These are phyloP conservation scores for Rutstroemia sp. DNA, from an alignment of 2,329 filamentous ascomycete genomes.

Conservation along the genomic window DNA sequence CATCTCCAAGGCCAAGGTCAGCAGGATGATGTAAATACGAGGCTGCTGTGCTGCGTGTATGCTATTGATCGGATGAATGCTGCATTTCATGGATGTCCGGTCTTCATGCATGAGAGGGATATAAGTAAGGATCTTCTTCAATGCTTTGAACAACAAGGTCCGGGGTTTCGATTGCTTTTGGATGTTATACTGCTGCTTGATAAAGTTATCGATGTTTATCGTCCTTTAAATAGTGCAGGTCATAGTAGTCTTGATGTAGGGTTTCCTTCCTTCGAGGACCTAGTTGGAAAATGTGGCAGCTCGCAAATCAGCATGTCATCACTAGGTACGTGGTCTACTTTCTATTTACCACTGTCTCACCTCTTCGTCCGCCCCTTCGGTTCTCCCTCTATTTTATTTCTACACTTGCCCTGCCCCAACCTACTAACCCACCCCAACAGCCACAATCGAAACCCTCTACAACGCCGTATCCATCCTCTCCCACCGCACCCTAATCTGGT, in stretches of 20 bases:
- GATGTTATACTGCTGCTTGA: conserved; percentile 48
- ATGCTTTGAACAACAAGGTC: conserved; percentile 43
- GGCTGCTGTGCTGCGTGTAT: conserved; percentile 52
- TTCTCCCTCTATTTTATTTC: neutral
- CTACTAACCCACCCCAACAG: conserved; percentile 28
- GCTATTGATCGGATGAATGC: conserved; percentile 53
- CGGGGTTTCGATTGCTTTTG: conserved; percentile 50
- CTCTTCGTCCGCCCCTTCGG: neutral
- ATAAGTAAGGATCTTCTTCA: conserved; percentile 45
- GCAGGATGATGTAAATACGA: conserved; percentile 29
- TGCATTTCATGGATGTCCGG: conserved; percentile 52
- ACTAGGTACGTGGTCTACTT: conserved; percentile 11
- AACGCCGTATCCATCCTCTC: conserved; percentile 57
- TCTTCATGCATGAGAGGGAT: conserved; percentile 53
- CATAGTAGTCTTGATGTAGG: conserved; percentile 11
- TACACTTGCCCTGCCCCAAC: neutral
- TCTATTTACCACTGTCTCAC: too few species aligned
- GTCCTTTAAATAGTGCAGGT: conserved; percentile 37
- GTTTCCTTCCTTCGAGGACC: conserved; percentile 28
- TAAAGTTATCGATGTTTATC: conserved; percentile 52
- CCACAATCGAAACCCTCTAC: conserved; percentile 55
- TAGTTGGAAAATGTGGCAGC: conserved; percentile 18
- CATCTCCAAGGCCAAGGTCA: conserved; percentile 38
- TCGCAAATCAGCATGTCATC: conserved; percentile 14
- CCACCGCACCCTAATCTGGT: conserved; percentile 35